A percentile compares a stretch with the other conserved stretches of the same genome.
Conservation (phyloP, 1,284 basidiomycete genomes). For the Phylloboletellus chloephorus region DNA sequence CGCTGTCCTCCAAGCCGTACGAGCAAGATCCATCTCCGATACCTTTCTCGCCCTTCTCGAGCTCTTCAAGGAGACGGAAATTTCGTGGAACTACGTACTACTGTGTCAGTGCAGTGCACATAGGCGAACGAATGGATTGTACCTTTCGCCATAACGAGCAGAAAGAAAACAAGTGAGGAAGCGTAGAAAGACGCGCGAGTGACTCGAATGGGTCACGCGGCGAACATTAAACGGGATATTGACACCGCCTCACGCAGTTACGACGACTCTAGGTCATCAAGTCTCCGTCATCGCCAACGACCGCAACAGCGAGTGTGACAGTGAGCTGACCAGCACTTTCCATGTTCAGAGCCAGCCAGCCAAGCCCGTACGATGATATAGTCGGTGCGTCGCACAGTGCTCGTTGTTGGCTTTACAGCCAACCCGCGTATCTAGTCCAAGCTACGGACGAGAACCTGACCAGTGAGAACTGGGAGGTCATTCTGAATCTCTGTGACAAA, state of each 20-base stretch:
- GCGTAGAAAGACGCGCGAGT: neutral
- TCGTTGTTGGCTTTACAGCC: conserved; percentile 1
- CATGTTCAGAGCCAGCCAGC: conserved; percentile 63
- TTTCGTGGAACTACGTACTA: conserved; percentile 78
- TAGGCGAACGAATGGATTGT: conserved; percentile 8
- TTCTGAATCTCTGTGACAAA: conserved; percentile 95
- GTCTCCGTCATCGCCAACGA: conserved; percentile 12
- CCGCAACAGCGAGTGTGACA: conserved; percentile 12
- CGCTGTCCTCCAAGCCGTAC: conserved; percentile 88
- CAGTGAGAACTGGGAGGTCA: conserved; percentile 93
- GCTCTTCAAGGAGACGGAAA: conserved; percentile 94
- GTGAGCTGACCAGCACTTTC: conserved; percentile 4
- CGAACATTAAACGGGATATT: conserved; percentile 9
- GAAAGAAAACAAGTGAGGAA: conserved; percentile 13
- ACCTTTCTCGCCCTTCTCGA: conserved; percentile 99
- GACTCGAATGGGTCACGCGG: conserved; percentile 11
- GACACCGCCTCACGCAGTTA: conserved; percentile 32
- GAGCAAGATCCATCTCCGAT: conserved; percentile 97
- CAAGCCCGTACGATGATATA: conserved; percentile 90
- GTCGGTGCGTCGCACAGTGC: conserved; percentile 59
- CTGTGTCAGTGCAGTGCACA: neutral
- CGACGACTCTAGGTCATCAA: neutral
- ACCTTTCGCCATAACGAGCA: conserved; percentile 57
- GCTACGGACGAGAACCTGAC: conserved; percentile 95
- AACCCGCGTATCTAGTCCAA: conserved; percentile 53